Conservation (phyloP, 2,329 filamentous ascomycete genomes). For the Leptographium wingfieldii region DNA sequence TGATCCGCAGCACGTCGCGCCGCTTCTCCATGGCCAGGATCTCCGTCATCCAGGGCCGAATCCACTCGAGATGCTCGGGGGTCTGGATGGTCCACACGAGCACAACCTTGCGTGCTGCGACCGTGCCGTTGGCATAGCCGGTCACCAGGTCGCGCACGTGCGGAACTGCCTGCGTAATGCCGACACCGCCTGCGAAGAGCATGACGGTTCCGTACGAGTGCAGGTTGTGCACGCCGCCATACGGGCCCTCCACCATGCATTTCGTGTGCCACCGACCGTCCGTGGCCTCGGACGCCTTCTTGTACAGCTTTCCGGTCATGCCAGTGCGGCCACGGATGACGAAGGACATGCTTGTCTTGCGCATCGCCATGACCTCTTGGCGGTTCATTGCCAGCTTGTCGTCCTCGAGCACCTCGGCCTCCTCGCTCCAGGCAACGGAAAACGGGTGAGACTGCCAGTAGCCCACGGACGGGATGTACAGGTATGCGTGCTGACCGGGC, state of each 20-base stretch:
- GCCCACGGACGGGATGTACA: constrained; percentile 63
- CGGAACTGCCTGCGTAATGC: constrained; percentile 68
- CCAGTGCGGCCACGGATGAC: constrained; percentile 63
- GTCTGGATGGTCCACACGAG: constrained; percentile 71
- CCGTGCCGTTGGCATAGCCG: constrained; percentile 55
- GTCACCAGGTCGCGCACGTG: constrained; percentile 61
- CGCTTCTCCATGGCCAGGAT: constrained; percentile 64
- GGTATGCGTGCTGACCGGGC: constrained; percentile 66
- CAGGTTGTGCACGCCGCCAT: constrained; percentile 58
- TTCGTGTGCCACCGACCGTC: constrained; percentile 49
- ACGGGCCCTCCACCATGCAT: constrained; percentile 64
- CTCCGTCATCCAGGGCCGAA: constrained; percentile 71
- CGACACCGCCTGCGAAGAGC: constrained; percentile 69
- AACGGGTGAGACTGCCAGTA: constrained; percentile 69
- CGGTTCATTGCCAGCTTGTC: constrained; percentile 48
- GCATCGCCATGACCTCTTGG: constrained; percentile 44
- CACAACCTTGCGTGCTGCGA: constrained; percentile 57
- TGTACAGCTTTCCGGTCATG: constrained; percentile 57
- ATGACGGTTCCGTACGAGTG: constrained; percentile 67
- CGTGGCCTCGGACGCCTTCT: constrained; percentile 49
- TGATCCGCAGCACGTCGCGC: constrained; percentile 60
- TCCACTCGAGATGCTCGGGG: constrained; percentile 73
- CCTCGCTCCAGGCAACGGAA: constrained; percentile 66
- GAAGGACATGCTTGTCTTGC: constrained; percentile 56
- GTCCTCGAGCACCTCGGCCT: constrained; percentile 35